Percentiles rank a stretch among this genome's conserved stretches.
Conservation (phyloP, 2,329 filamentous ascomycete genomes). For the Hysterium pulicare region DNA sequence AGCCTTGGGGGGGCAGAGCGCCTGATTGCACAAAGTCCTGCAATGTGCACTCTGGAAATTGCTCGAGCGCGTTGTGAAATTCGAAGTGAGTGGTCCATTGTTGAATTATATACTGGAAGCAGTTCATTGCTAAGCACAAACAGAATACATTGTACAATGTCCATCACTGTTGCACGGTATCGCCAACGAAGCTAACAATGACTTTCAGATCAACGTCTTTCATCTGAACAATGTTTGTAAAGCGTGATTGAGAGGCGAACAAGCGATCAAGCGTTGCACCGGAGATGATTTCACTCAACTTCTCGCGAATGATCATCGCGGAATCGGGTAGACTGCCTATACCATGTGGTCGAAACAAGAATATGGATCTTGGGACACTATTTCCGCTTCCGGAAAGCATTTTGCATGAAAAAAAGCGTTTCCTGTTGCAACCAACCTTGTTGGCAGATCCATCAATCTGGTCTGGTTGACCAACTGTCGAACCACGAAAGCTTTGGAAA, state of each 20-base stretch:
- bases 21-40: too few relatives aligned
- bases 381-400: not conserved
- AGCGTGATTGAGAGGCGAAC: not conserved
- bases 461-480: not conserved
- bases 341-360: not conserved
- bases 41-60: too few relatives aligned
- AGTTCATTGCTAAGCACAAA: too few relatives aligned
- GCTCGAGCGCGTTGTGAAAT: too few relatives aligned
- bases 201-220: not conserved
- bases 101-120: too few relatives aligned
- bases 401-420: not conserved
- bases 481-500: not conserved
- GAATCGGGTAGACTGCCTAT: too few relatives aligned
- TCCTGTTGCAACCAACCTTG: slow-evolving; percentile 3
- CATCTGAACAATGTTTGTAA: not conserved
- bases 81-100: too few relatives aligned
- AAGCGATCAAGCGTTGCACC: slow-evolving; percentile 3
- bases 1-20: too few relatives aligned
- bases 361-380: not conserved
- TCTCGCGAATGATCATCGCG: too few relatives aligned
- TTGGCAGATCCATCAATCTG: not conserved
- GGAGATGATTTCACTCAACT: too few relatives aligned
- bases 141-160: not conserved
- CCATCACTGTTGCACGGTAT: not conserved
- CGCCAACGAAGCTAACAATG: slow-evolving; percentile 2